phyloP scores from a whole-genome alignment of 768 basidiomycete genomes.

The Daedaleopsis sinensis region DNA sequence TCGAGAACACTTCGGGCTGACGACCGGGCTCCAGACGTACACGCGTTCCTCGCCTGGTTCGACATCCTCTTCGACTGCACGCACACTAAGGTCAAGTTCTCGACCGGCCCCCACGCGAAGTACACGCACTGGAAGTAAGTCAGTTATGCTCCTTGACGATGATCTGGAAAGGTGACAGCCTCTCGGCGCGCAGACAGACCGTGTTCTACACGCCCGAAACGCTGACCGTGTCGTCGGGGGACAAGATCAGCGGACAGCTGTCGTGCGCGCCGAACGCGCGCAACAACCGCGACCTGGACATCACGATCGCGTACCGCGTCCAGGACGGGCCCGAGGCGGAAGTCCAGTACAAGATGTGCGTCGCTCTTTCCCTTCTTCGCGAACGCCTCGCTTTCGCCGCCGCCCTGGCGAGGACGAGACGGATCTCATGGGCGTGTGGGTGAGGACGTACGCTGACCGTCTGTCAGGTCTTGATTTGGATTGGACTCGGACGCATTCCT shows the following conservation, averaged over 20 bases:
- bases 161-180: background rate
- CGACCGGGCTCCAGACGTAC: conserved; percentile 62
- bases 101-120: conserved; percentile 96
- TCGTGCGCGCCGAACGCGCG: conserved; percentile 86
- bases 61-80: conserved; percentile 95
- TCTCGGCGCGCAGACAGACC: conserved; percentile 68
- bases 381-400: background rate
- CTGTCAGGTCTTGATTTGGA: conserved; percentile 75
- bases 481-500: conserved; percentile 23
- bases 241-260: conserved; percentile 72
- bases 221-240: conserved; percentile 66
- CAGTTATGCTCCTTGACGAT: too few relatives aligned
- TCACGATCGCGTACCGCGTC: conserved; percentile 67
- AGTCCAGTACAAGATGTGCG: conserved; percentile 88
- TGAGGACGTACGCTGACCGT: conserved; percentile 58
- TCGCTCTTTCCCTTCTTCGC: conserved; percentile 36
- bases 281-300: conserved; percentile 96
- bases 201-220: conserved; percentile 95
- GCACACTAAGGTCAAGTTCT: conserved; percentile 95
- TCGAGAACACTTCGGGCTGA: background rate
- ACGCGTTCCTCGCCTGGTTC: conserved; percentile 99
- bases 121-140: conserved; percentile 97
- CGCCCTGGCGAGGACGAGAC: background rate
- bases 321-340: conserved; percentile 31
- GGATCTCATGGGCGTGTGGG: conserved; percentile 14